phyloP scores from a whole-genome alignment of 495 filamentous ascomycete genomes.

The Aspergillus egyptiacus region DNA sequence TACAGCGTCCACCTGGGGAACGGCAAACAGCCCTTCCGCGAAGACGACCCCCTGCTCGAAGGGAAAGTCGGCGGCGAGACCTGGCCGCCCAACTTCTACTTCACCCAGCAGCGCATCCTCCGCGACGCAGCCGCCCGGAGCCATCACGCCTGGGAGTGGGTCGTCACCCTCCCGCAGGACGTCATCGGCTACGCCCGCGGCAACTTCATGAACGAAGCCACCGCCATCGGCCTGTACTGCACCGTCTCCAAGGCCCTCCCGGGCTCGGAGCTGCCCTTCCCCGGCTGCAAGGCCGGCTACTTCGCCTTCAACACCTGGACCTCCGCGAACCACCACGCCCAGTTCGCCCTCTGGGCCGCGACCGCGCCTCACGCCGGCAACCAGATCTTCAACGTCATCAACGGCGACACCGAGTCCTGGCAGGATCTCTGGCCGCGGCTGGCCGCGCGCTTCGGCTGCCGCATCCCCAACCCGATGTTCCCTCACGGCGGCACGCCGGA shows the following conservation, averaged over 20 bases:
- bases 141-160: constrained; percentile 31
- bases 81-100: constrained; percentile 33
- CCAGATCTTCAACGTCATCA: constrained; percentile 52
- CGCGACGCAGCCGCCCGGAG: constrained; percentile 20
- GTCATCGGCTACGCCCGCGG: constrained; percentile 39
- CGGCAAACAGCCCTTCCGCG: constrained; percentile 40
- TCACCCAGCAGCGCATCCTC: constrained; percentile 41
- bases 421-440: constrained; percentile 52
- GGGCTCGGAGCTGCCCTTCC: constrained; percentile 39
- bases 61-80: constrained; percentile 10
- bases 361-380: constrained; percentile 38
- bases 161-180: constrained; percentile 51
- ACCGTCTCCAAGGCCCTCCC: constrained; percentile 44
- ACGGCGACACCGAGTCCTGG: constrained; percentile 50
- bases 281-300: constrained; percentile 44
- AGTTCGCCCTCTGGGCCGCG: constrained; percentile 50
- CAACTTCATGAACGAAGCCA: constrained; percentile 55
- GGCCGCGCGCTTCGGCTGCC: constrained; percentile 39
- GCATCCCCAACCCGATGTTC: constrained; percentile 44
- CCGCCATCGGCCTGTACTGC: constrained; percentile 45
- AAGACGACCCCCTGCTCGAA: constrained; percentile 39
- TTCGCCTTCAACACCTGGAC: constrained; percentile 48
- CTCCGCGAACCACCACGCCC: constrained; percentile 42
- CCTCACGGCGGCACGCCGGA: constrained; percentile 8
- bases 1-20: constrained; percentile 52